phyloP scores from a whole-genome alignment of 441 rosid species.

The Brassica hybrid region DNA sequence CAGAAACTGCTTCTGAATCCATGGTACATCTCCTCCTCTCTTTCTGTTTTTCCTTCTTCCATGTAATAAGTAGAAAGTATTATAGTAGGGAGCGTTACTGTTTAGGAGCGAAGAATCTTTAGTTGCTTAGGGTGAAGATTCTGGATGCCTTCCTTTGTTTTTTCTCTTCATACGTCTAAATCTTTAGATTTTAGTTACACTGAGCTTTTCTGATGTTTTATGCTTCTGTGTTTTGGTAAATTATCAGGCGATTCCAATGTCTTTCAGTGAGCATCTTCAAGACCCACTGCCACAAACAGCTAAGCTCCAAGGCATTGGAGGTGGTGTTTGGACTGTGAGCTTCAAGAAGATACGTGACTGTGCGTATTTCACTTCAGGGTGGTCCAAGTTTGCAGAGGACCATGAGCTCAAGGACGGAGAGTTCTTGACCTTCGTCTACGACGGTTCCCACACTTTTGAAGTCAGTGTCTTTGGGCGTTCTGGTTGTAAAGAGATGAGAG shows the following conservation, averaged over 20 bases:
- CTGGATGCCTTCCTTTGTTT: not conserved
- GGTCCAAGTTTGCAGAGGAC: slow-evolving; percentile 31
- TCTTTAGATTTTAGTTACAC: not conserved
- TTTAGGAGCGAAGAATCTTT: not conserved
- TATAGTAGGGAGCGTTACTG: not conserved
- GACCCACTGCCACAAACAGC: slow-evolving; percentile 19
- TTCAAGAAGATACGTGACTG: not conserved
- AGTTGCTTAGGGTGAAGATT: not conserved
- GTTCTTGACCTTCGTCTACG: slow-evolving; percentile 34
- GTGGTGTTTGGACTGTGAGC: slow-evolving; percentile 19
- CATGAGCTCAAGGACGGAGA: slow-evolving; percentile 31
- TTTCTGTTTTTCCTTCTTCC: not conserved
- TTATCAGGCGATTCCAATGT: slow-evolving; percentile 15
- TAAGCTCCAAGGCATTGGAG: slow-evolving; percentile 31
- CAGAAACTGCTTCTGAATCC: slow-evolving; percentile 12
- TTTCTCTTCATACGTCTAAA: not conserved
- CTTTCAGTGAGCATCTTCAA: slow-evolving; percentile 15
- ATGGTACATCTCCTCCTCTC: slow-evolving; percentile 16
- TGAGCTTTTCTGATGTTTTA: not conserved
- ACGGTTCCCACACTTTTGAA: slow-evolving; percentile 28
- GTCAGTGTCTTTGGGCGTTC: slow-evolving; percentile 21
- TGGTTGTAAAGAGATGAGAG: slow-evolving; percentile 31
- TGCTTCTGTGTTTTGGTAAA: not conserved
- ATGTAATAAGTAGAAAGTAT: not conserved
- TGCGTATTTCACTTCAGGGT: slow-evolving; percentile 26